Evolutionary conservation across 345 rosid species (phyloP), one percentile per base, ranked within the genome.

Genomic region (Populus davidiana): DNA sequence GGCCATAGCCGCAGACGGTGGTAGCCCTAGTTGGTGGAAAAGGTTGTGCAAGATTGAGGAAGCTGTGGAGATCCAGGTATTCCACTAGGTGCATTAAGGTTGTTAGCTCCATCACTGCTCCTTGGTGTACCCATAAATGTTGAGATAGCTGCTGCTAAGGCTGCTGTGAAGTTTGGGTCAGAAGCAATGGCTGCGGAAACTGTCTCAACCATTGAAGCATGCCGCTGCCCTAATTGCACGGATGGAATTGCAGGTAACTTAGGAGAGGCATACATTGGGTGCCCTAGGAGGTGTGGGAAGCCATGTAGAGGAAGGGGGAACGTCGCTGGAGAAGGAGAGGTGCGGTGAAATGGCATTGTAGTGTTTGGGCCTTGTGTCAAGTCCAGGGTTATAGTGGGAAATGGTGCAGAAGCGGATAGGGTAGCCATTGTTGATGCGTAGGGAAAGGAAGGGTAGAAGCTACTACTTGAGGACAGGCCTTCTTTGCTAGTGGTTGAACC

Each of bases 41-140:
- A 91, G 77, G 97, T 94, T 81, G 97, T 93, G 91, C 98, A 93
- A 79, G 96, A 91, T 70, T 93, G 97, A 70, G 91, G 99, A 86
- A 88, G 90, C 75, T 87, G 94, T 23, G 99, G 93, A 13, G 98
- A 90, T 27, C 87, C 91, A 54, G 78, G 63, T 43, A 74, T 70
- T 50, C 67, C 79, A 41, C 83, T 81, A 63, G 86, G 75, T 17
- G 77, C 66, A 7, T 62, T 62, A 20, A 8, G 67, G 69, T 80
- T 77, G 17, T 12, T 50, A 49, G 64, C 73, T 38, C 78, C 84
- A 64, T 77, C 83, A 18, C 66, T 80, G 73, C 82, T 61, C 12
- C 70, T 80, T 17, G 62, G 77, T 17, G 82, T 68, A 44, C 77
- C 81, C 59, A 95, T 89, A 61, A 88, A 88, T 7, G 86, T 79